Base-by-base conservation (phyloP, 2,329 filamentous ascomycete species). In the Botryotinia narcissicola region DNA sequence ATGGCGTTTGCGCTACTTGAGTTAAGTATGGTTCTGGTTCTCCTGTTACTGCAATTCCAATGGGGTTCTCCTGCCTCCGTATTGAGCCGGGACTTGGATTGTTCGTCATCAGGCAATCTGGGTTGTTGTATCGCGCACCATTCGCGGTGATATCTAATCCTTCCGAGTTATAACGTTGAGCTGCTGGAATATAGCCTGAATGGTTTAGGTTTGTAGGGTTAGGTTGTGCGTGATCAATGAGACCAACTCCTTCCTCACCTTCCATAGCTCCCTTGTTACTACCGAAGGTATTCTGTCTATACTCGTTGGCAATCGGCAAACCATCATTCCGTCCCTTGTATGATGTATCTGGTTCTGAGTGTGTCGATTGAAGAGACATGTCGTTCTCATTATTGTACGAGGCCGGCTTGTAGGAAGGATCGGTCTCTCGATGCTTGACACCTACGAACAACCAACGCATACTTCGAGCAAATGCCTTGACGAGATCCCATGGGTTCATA, bases 401-500 rank as follows among this genome's bases (percentile, higher is more conserved):
- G 40, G 71, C 29, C 10, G 60, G 60, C 46, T 84, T 82, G 72
- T 89, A 89, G 77, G 86, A 87, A 59, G 82, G 72, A 75, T 90
- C 87, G 29, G 85, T 79, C 77, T 86, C 85, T 74, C 92, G 87
- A 75, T 84, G 82, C 80, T 89, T 91, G 71, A 89, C 87, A 60
- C 93, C 93, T 25, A 93, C 89, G 75, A 95, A 91, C 32, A 97
- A 84, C 94, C 94, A 97, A 77, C 92, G 88, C 78, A 79, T 78
- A 35, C 92, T 92, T 69, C 94, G 88, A 14, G 91, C 92, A 75
- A 92, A 90, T 0, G 92, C 92, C 83, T 95, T 97, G 79, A 93
- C 83, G 60, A 97, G 87, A 81, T 97, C 94, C 90, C 93, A 93
- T 0, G 92, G 87, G 78, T 96, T 96, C 80, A 94, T 86, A 1